Percentiles rank a stretch among this genome's conserved stretches.
Conservation (phyloP, 257 asterid species). For the Linderniella brevidens region DNA sequence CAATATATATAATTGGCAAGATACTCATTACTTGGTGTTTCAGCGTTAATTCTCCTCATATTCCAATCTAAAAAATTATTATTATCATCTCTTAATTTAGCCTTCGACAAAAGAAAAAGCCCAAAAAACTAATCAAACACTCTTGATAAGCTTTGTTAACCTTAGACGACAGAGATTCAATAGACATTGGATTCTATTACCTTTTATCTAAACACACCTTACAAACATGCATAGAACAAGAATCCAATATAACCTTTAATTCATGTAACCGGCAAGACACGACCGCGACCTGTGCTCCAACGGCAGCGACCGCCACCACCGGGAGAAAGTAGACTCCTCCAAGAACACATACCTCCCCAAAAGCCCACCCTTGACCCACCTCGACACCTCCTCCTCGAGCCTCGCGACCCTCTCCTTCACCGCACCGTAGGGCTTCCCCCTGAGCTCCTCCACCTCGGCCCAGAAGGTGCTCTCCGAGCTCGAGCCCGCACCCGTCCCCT, state of each 20-base stretch:
- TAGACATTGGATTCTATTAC: no score
- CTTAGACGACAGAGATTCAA: no score
- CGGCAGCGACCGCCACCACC: slow-evolving; percentile 83
- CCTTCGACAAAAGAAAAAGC: no score
- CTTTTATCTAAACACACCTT: no score
- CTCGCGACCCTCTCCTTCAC: slow-evolving; percentile 27
- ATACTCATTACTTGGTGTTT: no score
- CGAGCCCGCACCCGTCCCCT: slow-evolving; percentile 21
- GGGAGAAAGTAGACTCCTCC: slow-evolving; percentile 52
- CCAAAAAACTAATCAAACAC: no score
- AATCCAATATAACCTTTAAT: slow-evolving; percentile 1
- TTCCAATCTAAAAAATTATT: no score
- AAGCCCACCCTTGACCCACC: slow-evolving; percentile 25
- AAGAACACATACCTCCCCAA: slow-evolving; percentile 44
- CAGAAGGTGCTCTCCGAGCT: slow-evolving; percentile 62
- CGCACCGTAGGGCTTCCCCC: slow-evolving; percentile 18
- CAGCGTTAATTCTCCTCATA: no score
- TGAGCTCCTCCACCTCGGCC: slow-evolving; percentile 89
- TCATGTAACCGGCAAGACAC: slow-evolving; percentile 21
- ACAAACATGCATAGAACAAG: no score
- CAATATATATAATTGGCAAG: no score
- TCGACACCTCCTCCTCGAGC: slow-evolving; percentile 27
- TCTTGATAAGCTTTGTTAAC: no score
- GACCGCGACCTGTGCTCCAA: slow-evolving; percentile 30
- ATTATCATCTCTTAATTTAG: no score